These are phyloP conservation scores for Blastobotrys buckinghamii DNA, from an alignment of 1,139 yeast genomes.

Conservation along the genomic window DNA sequence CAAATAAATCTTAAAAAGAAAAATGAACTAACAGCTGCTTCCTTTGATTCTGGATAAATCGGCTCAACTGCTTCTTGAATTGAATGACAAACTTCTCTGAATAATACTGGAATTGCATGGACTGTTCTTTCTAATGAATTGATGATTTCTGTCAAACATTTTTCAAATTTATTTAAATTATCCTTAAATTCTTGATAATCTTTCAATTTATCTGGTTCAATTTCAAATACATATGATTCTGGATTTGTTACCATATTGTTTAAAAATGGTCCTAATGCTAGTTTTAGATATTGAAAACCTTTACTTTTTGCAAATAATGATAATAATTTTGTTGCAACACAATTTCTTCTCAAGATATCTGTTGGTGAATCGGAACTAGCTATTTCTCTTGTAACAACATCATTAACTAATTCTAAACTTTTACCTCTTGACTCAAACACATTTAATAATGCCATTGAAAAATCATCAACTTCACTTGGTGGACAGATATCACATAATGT, in stretches of 20 bases:
- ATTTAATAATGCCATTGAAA: conserved; percentile 66
- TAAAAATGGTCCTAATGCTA: conserved; percentile 51
- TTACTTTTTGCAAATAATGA: conserved; percentile 64
- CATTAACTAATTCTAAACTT: conserved; percentile 50
- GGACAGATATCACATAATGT: conserved; percentile 43
- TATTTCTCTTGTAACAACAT: conserved; percentile 59
- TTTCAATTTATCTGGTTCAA: conserved; percentile 35
- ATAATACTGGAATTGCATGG: conserved; percentile 53
- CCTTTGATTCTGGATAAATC: conserved; percentile 51
- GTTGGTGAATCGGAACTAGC: conserved; percentile 53
- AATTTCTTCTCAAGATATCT: conserved; percentile 73
- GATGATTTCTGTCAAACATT: conserved; percentile 50
- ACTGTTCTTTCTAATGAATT: conserved; percentile 49
- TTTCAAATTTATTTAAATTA: conserved; percentile 49
- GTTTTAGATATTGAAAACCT: conserved; percentile 54
- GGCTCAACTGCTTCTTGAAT: conserved; percentile 52
- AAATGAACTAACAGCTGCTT: conserved; percentile 74
- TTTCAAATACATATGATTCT: conserved; percentile 61
- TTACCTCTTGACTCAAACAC: conserved; percentile 50
- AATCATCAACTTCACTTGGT: conserved; percentile 63
- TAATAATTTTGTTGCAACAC: conserved; percentile 72
- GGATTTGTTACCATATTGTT: conserved; percentile 46
- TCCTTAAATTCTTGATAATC: conserved; percentile 37
- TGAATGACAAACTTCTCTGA: conserved; percentile 57
- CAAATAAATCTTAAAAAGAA: conserved; percentile 72